phyloP scores from a whole-genome alignment of 2,329 filamentous ascomycete species.

The Juglanconis sp. region DNA sequence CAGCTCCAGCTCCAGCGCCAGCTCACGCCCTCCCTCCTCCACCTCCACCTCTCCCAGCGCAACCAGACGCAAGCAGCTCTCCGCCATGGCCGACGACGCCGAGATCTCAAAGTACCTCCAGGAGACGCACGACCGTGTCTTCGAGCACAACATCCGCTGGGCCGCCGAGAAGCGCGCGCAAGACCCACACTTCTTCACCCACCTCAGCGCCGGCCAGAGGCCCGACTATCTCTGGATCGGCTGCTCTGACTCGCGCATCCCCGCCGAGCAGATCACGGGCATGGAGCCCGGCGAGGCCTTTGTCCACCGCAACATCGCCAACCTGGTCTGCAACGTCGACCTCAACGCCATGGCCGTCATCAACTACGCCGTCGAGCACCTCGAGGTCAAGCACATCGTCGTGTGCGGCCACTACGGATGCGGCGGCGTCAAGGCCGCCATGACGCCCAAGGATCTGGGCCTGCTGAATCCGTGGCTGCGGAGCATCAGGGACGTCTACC shows the following conservation, averaged over 20 bases:
- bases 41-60: background rate
- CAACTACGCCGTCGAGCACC: constrained; percentile 78
- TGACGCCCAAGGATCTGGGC: constrained; percentile 67
- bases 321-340: constrained; percentile 77
- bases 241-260: constrained; percentile 85
- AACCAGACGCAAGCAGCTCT: background rate
- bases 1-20: background rate
- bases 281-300: constrained; percentile 88
- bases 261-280: constrained; percentile 83
- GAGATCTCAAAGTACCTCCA: constrained; percentile 55
- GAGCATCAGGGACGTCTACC: constrained; percentile 72
- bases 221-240: constrained; percentile 84
- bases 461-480: constrained; percentile 71
- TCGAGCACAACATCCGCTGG: constrained; percentile 67
- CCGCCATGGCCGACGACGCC: constrained; percentile 26
- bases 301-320: constrained; percentile 93
- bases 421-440: constrained; percentile 72
- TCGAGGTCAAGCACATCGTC: constrained; percentile 78
- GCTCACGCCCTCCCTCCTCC: background rate
- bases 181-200: constrained; percentile 64
- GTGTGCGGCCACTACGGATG: constrained; percentile 79
- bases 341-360: constrained; percentile 79
- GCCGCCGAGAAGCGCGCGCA: constrained; percentile 54
- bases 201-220: constrained; percentile 61
- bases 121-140: constrained; percentile 64